Base-by-base conservation (phyloP, 768 basidiomycete species). In the Tubosaeta sp. region DNA sequence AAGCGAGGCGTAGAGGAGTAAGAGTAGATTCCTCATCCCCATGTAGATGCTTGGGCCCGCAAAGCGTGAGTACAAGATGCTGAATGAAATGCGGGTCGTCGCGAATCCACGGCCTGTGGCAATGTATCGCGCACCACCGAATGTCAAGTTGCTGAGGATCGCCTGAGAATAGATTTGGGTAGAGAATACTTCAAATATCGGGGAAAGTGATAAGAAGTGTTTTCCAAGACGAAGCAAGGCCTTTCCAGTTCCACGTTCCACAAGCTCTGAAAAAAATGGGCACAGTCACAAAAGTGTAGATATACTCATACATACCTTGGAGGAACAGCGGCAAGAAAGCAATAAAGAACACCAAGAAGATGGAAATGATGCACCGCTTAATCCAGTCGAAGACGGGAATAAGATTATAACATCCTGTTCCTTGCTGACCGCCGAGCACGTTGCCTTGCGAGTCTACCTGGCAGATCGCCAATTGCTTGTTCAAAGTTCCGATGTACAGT, bases 21-120 rank as follows among this genome's bases (percentile, higher is more conserved):
- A 66, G 24, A 97, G 74, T 19, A 97, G 76, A 57, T 94, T 95
- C 57, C 96, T 81, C 85, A 98, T 91, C 56, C 95, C 95, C 79
- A 97, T 84, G 76, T 99, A 99, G 68, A 99, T 97, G 62, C 92
- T 94, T n/a, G 96, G 95, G 16, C 96, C 96, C 39, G 96, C 96
- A 72, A 99, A 99, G 47, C 96, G 88, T 18, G 96, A 97, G 72
- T 97, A 99, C 24, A 98, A 81, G 62, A 97, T 95, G 62, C 86
- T 86, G 79, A 99, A 99, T 25, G 86, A 91, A 56, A 97, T 90
- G 30, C 96, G 85, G 34, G 90, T 94, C 11, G 96, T 99, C 24
- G 95, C 96, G 69, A 99, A 99, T 46, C 96, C 96, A 75, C 96
- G 91, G 53, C 96, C 96, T 38, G 96, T 99, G 40, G 96, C 96